phyloP scores from a whole-genome alignment of 208 protist species.

The Leishmania mexicana region DNA sequence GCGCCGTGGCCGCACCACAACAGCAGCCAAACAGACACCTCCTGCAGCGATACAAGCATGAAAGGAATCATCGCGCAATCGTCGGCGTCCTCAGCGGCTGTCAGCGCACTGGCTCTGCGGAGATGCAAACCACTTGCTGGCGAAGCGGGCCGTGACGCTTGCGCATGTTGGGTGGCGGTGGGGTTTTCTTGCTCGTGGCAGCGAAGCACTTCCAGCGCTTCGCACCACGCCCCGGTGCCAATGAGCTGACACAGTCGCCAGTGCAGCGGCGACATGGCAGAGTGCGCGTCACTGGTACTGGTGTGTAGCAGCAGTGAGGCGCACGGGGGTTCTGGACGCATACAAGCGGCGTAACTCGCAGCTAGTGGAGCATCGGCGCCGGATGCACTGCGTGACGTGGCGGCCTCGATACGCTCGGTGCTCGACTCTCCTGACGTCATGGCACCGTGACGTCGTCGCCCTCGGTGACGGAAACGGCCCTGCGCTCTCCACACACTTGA shows the following conservation, averaged over 20 bases:
- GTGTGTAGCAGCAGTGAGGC: background rate
- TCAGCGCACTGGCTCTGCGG: background rate
- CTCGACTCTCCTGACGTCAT: background rate
- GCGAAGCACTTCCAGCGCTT: conserved; percentile 5
- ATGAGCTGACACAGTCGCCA: conserved; percentile 6
- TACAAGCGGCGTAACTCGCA: background rate
- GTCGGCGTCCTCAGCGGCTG: background rate
- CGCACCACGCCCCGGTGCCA: conserved; percentile 9
- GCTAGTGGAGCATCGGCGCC: background rate
- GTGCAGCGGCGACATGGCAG: conserved; percentile 3
- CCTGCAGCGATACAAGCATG: background rate
- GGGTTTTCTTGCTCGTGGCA: background rate
- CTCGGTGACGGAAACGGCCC: background rate
- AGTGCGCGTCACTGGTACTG: background rate
- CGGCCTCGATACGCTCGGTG: background rate
- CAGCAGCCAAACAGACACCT: conserved; percentile 6
- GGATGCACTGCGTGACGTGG: background rate
- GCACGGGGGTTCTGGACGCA: background rate
- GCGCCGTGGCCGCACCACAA: conserved; percentile 12
- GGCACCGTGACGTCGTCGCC: background rate
- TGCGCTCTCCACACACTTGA: background rate
- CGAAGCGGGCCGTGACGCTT: background rate
- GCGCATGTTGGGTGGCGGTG: background rate
- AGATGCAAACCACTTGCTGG: background rate
- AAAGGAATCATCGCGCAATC: background rate